These are phyloP conservation scores for Saussurea involucrata DNA, from an alignment of 129 eudicot genomes.

Conservation along the genomic window DNA sequence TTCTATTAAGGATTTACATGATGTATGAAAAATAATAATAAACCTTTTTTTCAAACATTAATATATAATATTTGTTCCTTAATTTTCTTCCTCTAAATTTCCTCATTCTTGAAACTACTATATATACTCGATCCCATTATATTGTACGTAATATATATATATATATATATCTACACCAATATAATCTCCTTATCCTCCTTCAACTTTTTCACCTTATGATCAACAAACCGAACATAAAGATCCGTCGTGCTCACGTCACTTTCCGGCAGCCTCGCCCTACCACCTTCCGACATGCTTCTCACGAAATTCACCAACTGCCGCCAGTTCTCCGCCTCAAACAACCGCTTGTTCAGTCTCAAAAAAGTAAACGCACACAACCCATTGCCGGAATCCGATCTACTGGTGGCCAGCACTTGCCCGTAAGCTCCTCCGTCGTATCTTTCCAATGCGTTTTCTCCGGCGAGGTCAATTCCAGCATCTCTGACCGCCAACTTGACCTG, in stretches of 20 bases:
- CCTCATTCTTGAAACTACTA: not conserved
- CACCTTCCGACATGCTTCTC: conserved; percentile 80
- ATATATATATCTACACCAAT: conserved; percentile 41
- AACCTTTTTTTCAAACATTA: conserved; percentile 10
- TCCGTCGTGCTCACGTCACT: conserved; percentile 55
- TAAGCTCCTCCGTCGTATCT: conserved; percentile 73
- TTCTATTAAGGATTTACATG: conserved; percentile 1
- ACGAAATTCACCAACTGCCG: conserved; percentile 73
- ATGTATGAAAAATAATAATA: conserved; percentile 5
- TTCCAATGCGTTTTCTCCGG: conserved; percentile 93
- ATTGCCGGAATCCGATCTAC: conserved; percentile 71
- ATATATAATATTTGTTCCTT: not conserved
- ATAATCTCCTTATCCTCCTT: conserved; percentile 38
- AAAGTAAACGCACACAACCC: conserved; percentile 80
- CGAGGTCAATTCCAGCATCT: conserved; percentile 58
- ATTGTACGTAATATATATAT: not conserved
- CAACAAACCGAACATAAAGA: conserved; percentile 72
- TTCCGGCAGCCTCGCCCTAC: conserved; percentile 48
- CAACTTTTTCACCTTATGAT: conserved; percentile 18
- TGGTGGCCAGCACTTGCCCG: conserved; percentile 56
- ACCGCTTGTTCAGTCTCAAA: conserved; percentile 67
- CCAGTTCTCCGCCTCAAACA: conserved; percentile 90
- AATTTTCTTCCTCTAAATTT: conserved; percentile 6
- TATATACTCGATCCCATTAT: not conserved
- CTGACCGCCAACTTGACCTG: conserved; percentile 76